These are phyloP conservation scores for Tylopilus intermedius DNA, from an alignment of 768 basidiomycete genomes.

Conservation along the genomic window DNA sequence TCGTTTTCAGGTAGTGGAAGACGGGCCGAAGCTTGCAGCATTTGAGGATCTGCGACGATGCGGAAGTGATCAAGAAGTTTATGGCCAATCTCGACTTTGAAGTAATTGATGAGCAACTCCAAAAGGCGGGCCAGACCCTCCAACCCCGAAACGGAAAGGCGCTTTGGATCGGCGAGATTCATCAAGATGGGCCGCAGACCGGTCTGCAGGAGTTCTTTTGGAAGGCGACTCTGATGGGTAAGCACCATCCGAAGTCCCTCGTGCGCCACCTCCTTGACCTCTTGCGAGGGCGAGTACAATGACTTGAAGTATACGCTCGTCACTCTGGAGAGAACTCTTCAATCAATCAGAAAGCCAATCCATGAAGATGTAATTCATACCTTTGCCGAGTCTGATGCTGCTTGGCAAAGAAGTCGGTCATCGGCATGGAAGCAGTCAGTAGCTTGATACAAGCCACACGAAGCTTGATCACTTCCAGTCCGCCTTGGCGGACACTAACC, in stretches of 20 bases:
- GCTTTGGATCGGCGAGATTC: conserved; percentile 95
- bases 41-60: conserved; percentile 83
- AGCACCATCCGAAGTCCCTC: conserved; percentile 88
- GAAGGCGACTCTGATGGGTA: conserved; percentile 83
- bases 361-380: conserved; percentile 36
- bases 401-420: conserved; percentile 87
- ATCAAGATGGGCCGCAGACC: conserved; percentile 94
- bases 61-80: conserved; percentile 97
- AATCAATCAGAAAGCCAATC: conserved; percentile 2
- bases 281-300: conserved; percentile 83
- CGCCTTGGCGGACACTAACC: conserved; percentile 67
- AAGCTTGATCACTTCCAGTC: conserved; percentile 78
- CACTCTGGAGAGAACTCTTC: conserved; percentile 48
- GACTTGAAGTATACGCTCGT: conserved; percentile 98
- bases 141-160: conserved; percentile 84
- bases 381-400: conserved; percentile 82
- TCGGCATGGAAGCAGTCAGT: conserved; percentile 89
- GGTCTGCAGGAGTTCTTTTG: conserved; percentile 91
- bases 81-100: conserved; percentile 98
- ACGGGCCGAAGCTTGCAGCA: conserved; percentile 73
- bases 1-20: conserved; percentile 83
- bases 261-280: conserved; percentile 94
- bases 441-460: conserved; percentile 92
- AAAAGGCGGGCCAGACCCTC: conserved; percentile 92
- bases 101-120: conserved; percentile 94